A percentile compares a stretch with the other conserved stretches of the same genome.
These are phyloP conservation scores for Barbatosphaeria neglecta DNA, from an alignment of 495 filamentous ascomycete genomes.

Conservation along the genomic window DNA sequence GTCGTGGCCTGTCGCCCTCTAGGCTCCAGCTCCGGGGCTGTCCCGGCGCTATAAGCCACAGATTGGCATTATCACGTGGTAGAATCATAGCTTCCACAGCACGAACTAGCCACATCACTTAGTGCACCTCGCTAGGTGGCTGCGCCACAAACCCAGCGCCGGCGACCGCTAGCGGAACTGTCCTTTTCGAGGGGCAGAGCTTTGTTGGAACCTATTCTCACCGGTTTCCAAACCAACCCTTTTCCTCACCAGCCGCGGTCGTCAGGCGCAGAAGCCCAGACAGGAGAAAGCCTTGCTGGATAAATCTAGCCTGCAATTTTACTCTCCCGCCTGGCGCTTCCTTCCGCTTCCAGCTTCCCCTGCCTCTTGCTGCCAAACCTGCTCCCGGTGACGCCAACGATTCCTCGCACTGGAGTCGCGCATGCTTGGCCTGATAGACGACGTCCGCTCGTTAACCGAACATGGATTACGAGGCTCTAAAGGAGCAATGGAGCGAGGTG, in stretches of 20 bases:
- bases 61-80: too few relatives aligned
- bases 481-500: constrained; percentile 95
- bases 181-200: neutral
- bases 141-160: neutral
- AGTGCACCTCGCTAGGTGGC: too few relatives aligned
- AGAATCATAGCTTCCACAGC: neutral
- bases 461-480: constrained; percentile 55
- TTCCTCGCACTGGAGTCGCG: too few relatives aligned
- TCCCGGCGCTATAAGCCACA: too few relatives aligned
- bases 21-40: too few relatives aligned
- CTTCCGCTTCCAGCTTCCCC: too few relatives aligned
- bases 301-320: too few relatives aligned
- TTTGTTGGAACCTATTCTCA: neutral
- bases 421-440: too few relatives aligned
- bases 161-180: neutral
- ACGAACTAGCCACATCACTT: neutral
- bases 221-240: too few relatives aligned
- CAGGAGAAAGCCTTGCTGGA: too few relatives aligned
- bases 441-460: neutral
- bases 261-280: neutral
- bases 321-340: too few relatives aligned
- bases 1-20: too few relatives aligned
- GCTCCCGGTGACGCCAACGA: neutral
- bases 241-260: neutral
- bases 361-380: neutral